Base-by-base conservation (phyloP, 345 rosid genomes). In the Eucalyptus sideroxylon region DNA sequence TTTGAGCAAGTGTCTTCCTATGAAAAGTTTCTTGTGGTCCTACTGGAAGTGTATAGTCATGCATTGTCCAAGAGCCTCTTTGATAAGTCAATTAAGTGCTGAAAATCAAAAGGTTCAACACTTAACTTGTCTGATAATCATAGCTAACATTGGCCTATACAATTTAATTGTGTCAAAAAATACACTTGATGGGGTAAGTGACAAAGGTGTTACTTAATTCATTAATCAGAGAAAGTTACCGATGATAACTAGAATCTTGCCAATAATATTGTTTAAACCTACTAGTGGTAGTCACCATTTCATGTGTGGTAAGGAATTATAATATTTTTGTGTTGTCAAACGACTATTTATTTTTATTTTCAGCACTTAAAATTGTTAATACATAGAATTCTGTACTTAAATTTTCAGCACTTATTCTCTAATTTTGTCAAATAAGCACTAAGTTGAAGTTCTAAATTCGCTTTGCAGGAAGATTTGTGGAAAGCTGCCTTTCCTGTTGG, bases 391-490 rank as follows among this genome's bases (percentile, higher is more conserved):
- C 85, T 40, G 85, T 53, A 51, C 27, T 53, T 40, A 24, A 55
- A 31, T 21, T 21, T 34, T 55, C 26, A 37, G 60, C 30, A 2
- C 17, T 51, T 87, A 55, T 11, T 40, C 31, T 34, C 40, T 31
- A 26, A 21, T 87, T 86, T 55, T 87, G 24, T 87, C 50, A 77
- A 77, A 13, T 26, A 69, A 21, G 51, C 72, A 69, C 24, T 90
- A 89, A 82, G 83, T 62, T 44, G 40, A 67, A n/a, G 14, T 86
- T 90, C 90, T 60, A 34, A 80, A 87, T 89, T 37, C 91, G 49
- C 88, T 82, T 44, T 94, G 90, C 91, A 98, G 99, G 98, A 98
- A 90, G 99, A 95, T 91, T 91, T 98, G 45, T 98, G 99, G 99
- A 96, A 92, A 93, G 93, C 89, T 60, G 96, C 93, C 26, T 96